Evolutionary conservation across 257 asterid genomes (phyloP), one percentile per base, ranked within the genome.

Genomic region (Penstemon davidsonii): DNA sequence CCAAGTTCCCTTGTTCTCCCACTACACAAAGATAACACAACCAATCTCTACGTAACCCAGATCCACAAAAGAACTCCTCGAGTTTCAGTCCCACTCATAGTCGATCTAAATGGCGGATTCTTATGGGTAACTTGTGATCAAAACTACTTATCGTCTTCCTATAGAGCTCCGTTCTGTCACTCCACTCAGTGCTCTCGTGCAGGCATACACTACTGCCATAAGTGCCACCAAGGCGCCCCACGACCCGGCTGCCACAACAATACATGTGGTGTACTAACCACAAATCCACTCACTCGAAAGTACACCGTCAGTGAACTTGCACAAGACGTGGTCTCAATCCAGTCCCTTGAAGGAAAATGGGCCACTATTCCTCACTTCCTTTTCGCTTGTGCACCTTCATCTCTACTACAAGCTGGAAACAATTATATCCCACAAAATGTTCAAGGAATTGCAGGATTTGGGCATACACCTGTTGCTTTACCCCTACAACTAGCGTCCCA

Each of bases 181-280:
- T 82, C 90, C 46, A 68, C 84, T 11, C 78, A 67, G 49, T 85
- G 90, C 52, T 68, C 81, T 0, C 60, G 56, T 2, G 84, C 71
- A 1, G 87, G 76, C 5, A 52, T 8, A 3, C 82, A 84, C 50
- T 80, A 57, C 51, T 86, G 87, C 75, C 80, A 78, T 11, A 76
- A 53, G 51, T 78, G 89, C 49, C 62, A 53, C 3, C 67, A 83
- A 5, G 3, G 7, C 12, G 10, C 55, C 0, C 37, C 56, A 9
- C 40, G 55, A 12, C 85, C 88, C 0, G 88, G 88, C 7, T 84
- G 90, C 75, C 90, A 84, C 59, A 84, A 86, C 83, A 80, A 80
- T 43, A 75, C 88, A 3, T 86, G 90, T 15, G 85, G 80, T 8
- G 80, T 82, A 4, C n/a, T 69, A 6, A 55, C 70, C 0, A 71